phyloP scores from a whole-genome alignment of 2,329 filamentous ascomycete genomes.

The Aspergillus glaucus region DNA sequence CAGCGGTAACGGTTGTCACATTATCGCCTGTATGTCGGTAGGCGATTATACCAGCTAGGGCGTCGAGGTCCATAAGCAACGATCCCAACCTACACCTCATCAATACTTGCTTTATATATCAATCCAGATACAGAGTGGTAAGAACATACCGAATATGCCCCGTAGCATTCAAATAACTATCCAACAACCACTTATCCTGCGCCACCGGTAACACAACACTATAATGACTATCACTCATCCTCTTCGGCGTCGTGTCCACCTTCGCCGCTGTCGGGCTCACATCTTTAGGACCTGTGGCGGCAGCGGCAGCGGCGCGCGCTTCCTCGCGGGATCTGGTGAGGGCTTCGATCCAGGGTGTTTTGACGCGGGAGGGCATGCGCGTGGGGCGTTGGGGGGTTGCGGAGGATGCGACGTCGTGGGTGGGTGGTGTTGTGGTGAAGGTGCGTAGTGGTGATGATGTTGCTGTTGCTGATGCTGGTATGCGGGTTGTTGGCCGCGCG shows the following conservation, averaged over 20 bases:
- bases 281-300: not conserved
- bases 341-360: slow-evolving; percentile 64
- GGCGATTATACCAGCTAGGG: slow-evolving; percentile 67
- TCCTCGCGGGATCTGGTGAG: slow-evolving; percentile 48
- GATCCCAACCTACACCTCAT: slow-evolving; percentile 53
- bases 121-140: too few species aligned
- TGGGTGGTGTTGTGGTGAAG: not conserved
- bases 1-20: slow-evolving; percentile 59
- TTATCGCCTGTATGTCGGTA: slow-evolving; percentile 64
- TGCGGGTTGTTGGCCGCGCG: too few species aligned
- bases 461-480: too few species aligned
- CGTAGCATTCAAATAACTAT: slow-evolving; percentile 70
- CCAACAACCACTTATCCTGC: slow-evolving; percentile 68
- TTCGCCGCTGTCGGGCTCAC: slow-evolving; percentile 29
- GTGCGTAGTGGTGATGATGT: too few species aligned
- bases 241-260: slow-evolving; percentile 58
- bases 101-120: not conserved
- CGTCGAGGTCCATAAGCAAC: slow-evolving; percentile 74
- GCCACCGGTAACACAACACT: slow-evolving; percentile 62
- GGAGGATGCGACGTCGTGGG: not conserved
- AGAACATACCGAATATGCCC: slow-evolving; percentile 59
- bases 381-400: slow-evolving; percentile 20
- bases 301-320: slow-evolving; percentile 14
- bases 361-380: slow-evolving; percentile 53
- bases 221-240: slow-evolving; percentile 66